Percentiles rank a stretch among this genome's conserved stretches.
These are phyloP conservation scores for Fusarium anthophilum DNA, from an alignment of 2,329 filamentous ascomycete species.

Conservation along the genomic window DNA sequence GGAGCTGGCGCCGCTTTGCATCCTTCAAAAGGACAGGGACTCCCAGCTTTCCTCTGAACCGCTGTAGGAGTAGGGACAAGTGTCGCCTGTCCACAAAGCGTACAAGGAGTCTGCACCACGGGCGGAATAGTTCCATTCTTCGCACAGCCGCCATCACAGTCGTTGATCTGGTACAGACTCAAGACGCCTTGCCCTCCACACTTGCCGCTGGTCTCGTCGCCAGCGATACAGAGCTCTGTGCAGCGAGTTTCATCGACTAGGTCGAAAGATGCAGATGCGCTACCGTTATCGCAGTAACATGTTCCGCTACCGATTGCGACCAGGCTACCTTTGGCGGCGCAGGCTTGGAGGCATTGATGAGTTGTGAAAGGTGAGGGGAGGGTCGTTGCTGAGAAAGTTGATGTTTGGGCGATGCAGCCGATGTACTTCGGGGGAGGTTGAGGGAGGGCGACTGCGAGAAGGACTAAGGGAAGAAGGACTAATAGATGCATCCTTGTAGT, in stretches of 20 bases:
- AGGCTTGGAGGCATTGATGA: conserved; percentile 17
- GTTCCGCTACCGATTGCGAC: conserved; percentile 36
- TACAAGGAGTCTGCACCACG: conserved; percentile 7
- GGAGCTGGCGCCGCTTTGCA: conserved; percentile 10
- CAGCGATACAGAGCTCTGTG: conserved; percentile 24
- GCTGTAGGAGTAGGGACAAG: background rate
- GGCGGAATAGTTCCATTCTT: conserved; percentile 4
- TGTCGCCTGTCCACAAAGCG: background rate
- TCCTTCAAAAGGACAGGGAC: conserved; percentile 13
- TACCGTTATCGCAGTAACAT: conserved; percentile 38
- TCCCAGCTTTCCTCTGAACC: background rate
- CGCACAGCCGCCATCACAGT: background rate
- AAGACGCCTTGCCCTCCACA: conserved; percentile 40
- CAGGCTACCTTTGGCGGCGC: conserved; percentile 18
- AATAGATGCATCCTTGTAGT: conserved; percentile 13
- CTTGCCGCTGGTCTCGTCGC: conserved; percentile 19
- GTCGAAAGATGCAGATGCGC: background rate
- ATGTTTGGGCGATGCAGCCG: conserved; percentile 41
- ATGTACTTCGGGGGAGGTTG: conserved; percentile 37
- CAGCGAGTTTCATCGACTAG: conserved; percentile 37
- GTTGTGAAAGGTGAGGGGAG: conserved; percentile 26
- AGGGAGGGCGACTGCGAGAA: conserved; percentile 22
- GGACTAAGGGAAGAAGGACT: conserved; percentile 36
- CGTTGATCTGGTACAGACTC: conserved; percentile 24
- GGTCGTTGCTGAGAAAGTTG: conserved; percentile 27